Evolutionary conservation across 441 rosid genomes (phyloP), one percentile per base, ranked within the genome.

Genomic region (Euphorbia celastroides): DNA sequence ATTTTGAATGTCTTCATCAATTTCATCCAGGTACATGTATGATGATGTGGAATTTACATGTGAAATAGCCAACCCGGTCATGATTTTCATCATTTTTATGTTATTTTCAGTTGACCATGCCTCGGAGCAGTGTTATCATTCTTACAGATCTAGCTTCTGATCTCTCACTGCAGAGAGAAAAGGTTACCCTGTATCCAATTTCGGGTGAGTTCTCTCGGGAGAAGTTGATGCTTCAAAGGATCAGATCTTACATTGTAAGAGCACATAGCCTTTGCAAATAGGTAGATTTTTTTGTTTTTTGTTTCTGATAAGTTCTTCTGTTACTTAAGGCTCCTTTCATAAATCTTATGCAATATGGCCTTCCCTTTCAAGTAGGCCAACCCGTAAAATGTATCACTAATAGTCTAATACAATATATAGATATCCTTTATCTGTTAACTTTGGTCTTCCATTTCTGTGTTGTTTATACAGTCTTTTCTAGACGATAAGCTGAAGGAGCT

Each of bases 221-320:
- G 68, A 86, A 82, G 81, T 78, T 94, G 89, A 94, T 94, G 99
- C 94, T 88, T 76, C 99, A 94, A 75, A 85, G 96, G 79, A 89
- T 89, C 91, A 91, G 80, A 80, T 91, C 99, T 83, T 94, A 94
- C 91, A 91, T 87, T 83, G 96, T 94, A 89, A 91, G 97, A 80
- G 89, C 86, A 75, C 66, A 75, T 76, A n/a, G n/a, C n/a, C n/a
- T n/a, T 78, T 64, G 71, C 76, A 70, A 50, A 74, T 85, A 81
- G 92, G 95, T 83, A 85, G 89, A 81, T 66, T 26, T 60, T 59
- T 62, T 70, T n/a, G n/a, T n/a, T 67, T 67, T 55, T 13, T 14
- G 34, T 27, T n/a, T 52, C 44, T 20, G 34, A 19, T 36, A 28
- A 61, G 42, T 57, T 61, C 26, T 31, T 59, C 19, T 57, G n/a